Evolutionary conservation across 805 yeast species (phyloP), one percentile per base, ranked within the genome.

Genomic region (Kluyveromyces siamensis): DNA sequence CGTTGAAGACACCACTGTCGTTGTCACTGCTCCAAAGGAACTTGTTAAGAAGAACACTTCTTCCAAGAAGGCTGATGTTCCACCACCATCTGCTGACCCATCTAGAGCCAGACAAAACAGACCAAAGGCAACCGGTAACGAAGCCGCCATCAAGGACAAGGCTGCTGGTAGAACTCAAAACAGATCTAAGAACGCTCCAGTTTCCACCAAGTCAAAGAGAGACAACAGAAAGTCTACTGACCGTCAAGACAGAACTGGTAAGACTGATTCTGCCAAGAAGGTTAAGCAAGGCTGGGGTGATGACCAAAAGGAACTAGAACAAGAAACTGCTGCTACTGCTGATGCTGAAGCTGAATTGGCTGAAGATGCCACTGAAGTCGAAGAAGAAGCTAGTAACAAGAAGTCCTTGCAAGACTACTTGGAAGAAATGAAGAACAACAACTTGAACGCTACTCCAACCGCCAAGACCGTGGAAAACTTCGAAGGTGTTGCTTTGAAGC

Each of bases 221-320:
- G 67, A 78, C 62, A 72, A 75, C 66, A 68, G 71, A 64, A 66
- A 62, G 59, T 51, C 73, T 69, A 58, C 67, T 56, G 98, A 91
- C 81, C 93, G 95, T 73, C 93, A 82, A 66, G 80, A 91, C 58
- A 86, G 85, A 77, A 67, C 87, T 57, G 87, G 84, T 66, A 87
- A 85, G 77, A 69, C 80, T 63, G 96, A 89, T 75, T 75, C 96
- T 60, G 79, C 77, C 60, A 90, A 88, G 83, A 83, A 84, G 71
- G 77, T 84, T 65, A 79, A 76, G 70, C 83, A 82, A 72, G 90
- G 89, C 58, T 87, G 96, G 91, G 95, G 96, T 67, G 87, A 83
- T 66, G 80, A 83, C 71, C 73, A 73, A 59, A 79, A 75, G 68
- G 85, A 81, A 76, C 76, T 73, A 65, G 84, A 76, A 57, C 84